Evolutionary conservation across 805 yeast species (phyloP).

Genomic region (Sungouiella blattae): DNA sequence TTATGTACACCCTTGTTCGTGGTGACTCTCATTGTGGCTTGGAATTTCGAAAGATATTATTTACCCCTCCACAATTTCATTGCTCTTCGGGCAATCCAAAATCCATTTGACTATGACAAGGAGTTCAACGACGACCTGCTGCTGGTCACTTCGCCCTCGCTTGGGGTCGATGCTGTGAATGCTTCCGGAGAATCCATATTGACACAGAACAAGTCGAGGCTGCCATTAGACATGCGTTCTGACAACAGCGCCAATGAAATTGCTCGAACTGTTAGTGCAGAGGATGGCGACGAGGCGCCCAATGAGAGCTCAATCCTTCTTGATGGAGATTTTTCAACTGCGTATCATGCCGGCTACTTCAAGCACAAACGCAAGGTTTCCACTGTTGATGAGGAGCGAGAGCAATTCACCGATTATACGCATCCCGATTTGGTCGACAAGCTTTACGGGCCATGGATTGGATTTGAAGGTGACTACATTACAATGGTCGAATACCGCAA

Average conservation of each 20-base stretch:
- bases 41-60: slow-evolving; percentile 53
- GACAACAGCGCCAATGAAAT: neutral
- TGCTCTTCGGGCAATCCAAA: slow-evolving; percentile 56
- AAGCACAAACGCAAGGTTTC: slow-evolving; percentile 36
- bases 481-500: slow-evolving; percentile 34
- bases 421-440: slow-evolving; percentile 47
- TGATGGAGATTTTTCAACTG: slow-evolving; percentile 16
- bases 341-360: slow-evolving; percentile 5
- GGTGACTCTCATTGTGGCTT: slow-evolving; percentile 41
- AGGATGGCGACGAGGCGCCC: neutral
- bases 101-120: slow-evolving; percentile 36
- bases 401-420: slow-evolving; percentile 46
- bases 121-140: slow-evolving; percentile 38
- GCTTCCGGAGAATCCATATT: slow-evolving; percentile 4
- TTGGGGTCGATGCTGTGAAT: slow-evolving; percentile 2
- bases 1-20: slow-evolving; percentile 49
- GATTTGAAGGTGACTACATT: slow-evolving; percentile 50
- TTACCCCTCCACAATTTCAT: slow-evolving; percentile 52
- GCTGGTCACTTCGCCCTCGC: slow-evolving; percentile 7
- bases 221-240: no score
- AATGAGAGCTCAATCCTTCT: slow-evolving; percentile 10
- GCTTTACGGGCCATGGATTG: slow-evolving; percentile 55
- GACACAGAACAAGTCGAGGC: neutral
- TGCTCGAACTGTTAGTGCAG: neutral
- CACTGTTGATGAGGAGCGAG: slow-evolving; percentile 57